A percentile compares a stretch with the other conserved stretches of the same genome.
phyloP scores from a whole-genome alignment of 306 rosid genomes.

The Quercus engelmannii region DNA sequence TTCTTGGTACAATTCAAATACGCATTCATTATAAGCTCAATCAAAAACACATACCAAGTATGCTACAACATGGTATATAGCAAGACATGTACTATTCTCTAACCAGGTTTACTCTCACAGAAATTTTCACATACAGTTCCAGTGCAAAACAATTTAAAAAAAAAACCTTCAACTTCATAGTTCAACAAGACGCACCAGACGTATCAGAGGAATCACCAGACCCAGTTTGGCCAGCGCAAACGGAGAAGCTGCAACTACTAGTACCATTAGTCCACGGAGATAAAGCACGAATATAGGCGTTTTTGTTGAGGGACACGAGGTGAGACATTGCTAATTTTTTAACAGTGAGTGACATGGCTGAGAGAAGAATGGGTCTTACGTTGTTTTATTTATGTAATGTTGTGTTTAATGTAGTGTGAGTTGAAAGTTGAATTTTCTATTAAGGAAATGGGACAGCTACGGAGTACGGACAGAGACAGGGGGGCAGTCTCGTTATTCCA shows the following conservation, averaged over 20 bases:
- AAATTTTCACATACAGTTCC: conserved; percentile 23
- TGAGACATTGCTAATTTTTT: conserved; percentile 27
- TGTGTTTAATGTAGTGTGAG: too few species aligned
- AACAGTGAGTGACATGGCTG: conserved; percentile 24
- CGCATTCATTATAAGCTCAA: neutral
- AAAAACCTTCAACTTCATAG: neutral
- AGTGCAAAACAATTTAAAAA: neutral
- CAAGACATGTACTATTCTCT: neutral
- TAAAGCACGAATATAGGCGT: conserved; percentile 6
- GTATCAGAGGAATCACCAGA: neutral
- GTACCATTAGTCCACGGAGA: neutral
- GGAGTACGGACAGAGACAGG: neutral
- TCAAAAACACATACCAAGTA: neutral
- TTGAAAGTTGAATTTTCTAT: neutral
- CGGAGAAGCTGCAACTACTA: conserved; percentile 4
- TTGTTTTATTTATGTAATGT: neutral
- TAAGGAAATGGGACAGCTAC: neutral
- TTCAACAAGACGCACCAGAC: neutral
- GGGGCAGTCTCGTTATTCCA: neutral
- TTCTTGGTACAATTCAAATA: too few species aligned
- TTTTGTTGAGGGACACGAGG: conserved; percentile 1
- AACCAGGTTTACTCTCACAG: neutral
- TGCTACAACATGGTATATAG: neutral
- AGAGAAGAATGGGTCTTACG: neutral
- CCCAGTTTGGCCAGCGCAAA: neutral